Evolutionary conservation across 345 rosid species (phyloP).

Genomic region (Camelina sativa): DNA sequence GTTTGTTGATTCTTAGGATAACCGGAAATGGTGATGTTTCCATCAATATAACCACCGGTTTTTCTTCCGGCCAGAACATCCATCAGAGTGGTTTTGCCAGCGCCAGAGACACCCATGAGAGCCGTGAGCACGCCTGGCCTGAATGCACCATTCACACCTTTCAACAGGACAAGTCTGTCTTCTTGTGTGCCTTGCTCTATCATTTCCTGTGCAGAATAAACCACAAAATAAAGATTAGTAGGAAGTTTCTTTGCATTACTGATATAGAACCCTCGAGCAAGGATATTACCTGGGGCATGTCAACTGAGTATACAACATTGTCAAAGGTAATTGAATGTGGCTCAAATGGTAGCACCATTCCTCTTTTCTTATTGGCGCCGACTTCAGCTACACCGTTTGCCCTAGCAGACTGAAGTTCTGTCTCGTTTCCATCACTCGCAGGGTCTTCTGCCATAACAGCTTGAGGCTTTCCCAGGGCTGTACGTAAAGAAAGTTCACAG

Average conservation of each 20-base stretch:
- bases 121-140: conserved; percentile 89
- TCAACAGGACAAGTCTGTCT: conserved; percentile 67
- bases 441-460: conserved; percentile 55
- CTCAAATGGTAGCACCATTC: conserved; percentile 83
- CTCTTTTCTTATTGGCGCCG: conserved; percentile 47
- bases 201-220: conserved; percentile 46
- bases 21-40: conserved; percentile 70
- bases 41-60: conserved; percentile 78
- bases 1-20: conserved; percentile 81
- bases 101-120: conserved; percentile 83
- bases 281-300: conserved; percentile 73
- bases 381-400: conserved; percentile 37
- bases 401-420: conserved; percentile 39
- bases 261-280: conserved; percentile 3
- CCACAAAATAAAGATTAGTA: conserved; percentile 27
- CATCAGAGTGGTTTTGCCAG: conserved; percentile 88
- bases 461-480: conserved; percentile 68
- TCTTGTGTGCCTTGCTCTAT: conserved; percentile 60
- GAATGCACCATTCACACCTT: conserved; percentile 79
- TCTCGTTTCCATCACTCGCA: conserved; percentile 40
- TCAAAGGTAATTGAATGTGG: conserved; percentile 68
- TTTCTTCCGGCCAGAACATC: conserved; percentile 91
- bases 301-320: conserved; percentile 63
- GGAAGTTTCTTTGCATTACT: conserved; percentile 10
- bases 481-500: conserved; percentile 30